These are phyloP conservation scores for Beauveria caledonica DNA, from an alignment of 2,329 filamentous ascomycete genomes.

Conservation along the genomic window DNA sequence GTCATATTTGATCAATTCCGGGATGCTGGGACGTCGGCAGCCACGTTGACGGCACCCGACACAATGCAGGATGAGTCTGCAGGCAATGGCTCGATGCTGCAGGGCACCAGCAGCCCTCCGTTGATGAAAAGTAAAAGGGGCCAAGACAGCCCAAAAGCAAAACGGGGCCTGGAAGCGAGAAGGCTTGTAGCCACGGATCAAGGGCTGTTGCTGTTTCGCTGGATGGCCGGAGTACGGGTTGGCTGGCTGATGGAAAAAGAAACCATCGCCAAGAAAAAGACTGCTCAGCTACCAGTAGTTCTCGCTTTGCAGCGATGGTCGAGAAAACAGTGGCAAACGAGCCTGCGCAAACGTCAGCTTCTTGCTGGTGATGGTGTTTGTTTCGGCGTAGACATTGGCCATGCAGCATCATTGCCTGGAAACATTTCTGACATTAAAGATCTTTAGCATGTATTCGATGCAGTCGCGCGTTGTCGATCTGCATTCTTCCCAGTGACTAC, in stretches of 20 bases:
- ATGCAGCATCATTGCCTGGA: not conserved
- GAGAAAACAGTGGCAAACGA: not conserved
- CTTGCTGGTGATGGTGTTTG: not conserved
- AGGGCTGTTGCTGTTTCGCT: too few relatives aligned
- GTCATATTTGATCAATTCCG: not conserved
- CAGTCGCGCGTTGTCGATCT: not conserved
- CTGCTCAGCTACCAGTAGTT: not conserved
- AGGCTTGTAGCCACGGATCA: not conserved
- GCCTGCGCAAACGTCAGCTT: not conserved
- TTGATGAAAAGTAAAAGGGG: not conserved
- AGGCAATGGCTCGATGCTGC: not conserved
- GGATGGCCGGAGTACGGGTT: not conserved
- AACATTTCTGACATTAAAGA: not conserved
- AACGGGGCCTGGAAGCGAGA: slow-evolving; percentile 1
- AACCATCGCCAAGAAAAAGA: not conserved
- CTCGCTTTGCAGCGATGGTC: not conserved
- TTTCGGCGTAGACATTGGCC: not conserved
- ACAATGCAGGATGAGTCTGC: not conserved
- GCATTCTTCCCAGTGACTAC: not conserved
- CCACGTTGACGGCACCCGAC: not conserved
- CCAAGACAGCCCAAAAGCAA: not conserved
- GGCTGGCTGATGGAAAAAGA: not conserved
- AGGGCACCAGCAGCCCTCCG: not conserved
- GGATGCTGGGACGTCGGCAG: not conserved
- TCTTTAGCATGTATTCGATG: not conserved